Conservation (phyloP, 2,329 filamentous ascomycete species). For the Dothidotthia symphoricarpi region DNA sequence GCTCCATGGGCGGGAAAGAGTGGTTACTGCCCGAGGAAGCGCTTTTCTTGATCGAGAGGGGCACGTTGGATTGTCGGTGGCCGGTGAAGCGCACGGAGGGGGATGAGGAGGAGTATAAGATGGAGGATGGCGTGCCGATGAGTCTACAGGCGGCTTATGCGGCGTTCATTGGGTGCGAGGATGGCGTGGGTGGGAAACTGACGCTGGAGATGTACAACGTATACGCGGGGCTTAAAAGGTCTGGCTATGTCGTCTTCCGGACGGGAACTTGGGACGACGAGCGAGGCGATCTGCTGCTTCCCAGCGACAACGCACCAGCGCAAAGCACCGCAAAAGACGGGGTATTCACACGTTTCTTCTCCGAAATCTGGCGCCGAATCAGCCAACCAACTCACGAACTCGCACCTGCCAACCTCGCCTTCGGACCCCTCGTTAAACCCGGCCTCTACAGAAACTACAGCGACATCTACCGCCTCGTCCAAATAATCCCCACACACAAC, state of each 20-base stretch:
- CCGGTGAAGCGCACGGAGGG: conserved; percentile 48
- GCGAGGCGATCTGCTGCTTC: conserved; percentile 16
- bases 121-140: conserved; percentile 69
- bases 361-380: conserved; percentile 36
- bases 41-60: conserved; percentile 83
- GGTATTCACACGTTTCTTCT: conserved; percentile 39
- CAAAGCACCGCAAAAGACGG: conserved; percentile 7
- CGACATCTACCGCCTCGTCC: conserved; percentile 73
- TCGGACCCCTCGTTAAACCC: conserved; percentile 53
- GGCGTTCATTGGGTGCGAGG: conserved; percentile 71
- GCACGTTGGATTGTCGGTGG: conserved; percentile 85
- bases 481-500: conserved; percentile 70
- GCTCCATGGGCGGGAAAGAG: conserved; percentile 51
- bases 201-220: conserved; percentile 82
- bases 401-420: conserved; percentile 24
- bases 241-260: conserved; percentile 77
- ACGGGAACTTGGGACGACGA: conserved; percentile 54
- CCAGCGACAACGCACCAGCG: conserved; percentile 3
- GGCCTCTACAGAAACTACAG: conserved; percentile 57
- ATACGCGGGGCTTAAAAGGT: conserved; percentile 77
- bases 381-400: conserved; percentile 19
- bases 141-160: conserved; percentile 90
- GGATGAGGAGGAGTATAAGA: conserved; percentile 32
- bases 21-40: conserved; percentile 93
- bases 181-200: conserved; percentile 49